Evolutionary conservation across 225 moss, liverwort and hornwort species (phyloP).

Genomic region (Polytrichum commune): DNA sequence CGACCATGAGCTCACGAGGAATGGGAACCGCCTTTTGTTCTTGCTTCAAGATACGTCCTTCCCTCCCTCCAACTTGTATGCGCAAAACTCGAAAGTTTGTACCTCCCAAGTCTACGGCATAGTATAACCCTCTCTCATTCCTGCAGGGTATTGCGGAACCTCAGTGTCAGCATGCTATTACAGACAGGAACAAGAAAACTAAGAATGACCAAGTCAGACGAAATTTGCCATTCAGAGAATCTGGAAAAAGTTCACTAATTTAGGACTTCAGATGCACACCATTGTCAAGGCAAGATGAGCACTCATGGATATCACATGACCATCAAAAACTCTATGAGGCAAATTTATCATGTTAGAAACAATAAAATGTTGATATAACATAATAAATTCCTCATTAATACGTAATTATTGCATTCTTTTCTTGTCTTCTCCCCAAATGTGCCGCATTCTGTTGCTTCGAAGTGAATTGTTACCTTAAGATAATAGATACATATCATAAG

Average conservation of each 20-base stretch:
- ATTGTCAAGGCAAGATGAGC: not conserved
- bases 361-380: too few species aligned
- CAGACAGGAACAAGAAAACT: not conserved
- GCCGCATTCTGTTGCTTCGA: too few species aligned
- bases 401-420: too few species aligned
- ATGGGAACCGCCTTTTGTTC: slow-evolving; percentile 78
- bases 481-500: too few species aligned
- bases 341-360: too few species aligned
- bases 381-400: too few species aligned
- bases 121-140: slow-evolving; percentile 76
- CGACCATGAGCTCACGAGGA: slow-evolving; percentile 67
- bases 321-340: too few species aligned
- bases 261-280: not conserved
- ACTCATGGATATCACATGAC: too few species aligned
- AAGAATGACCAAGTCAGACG: not conserved
- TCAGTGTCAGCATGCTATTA: not conserved
- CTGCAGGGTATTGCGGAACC: slow-evolving; percentile 28
- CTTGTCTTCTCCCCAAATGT: too few species aligned
- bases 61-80: slow-evolving; percentile 71
- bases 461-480: too few species aligned
- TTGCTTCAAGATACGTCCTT: slow-evolving; percentile 73
- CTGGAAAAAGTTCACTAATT: not conserved
- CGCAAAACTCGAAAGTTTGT: slow-evolving; percentile 96
- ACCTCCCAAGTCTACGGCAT: slow-evolving; percentile 91
- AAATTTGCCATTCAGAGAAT: not conserved